A percentile compares a stretch with the other conserved stretches of the same genome.
Conservation (phyloP, 495 filamentous ascomycete genomes). For the Xylaria cubensis region DNA sequence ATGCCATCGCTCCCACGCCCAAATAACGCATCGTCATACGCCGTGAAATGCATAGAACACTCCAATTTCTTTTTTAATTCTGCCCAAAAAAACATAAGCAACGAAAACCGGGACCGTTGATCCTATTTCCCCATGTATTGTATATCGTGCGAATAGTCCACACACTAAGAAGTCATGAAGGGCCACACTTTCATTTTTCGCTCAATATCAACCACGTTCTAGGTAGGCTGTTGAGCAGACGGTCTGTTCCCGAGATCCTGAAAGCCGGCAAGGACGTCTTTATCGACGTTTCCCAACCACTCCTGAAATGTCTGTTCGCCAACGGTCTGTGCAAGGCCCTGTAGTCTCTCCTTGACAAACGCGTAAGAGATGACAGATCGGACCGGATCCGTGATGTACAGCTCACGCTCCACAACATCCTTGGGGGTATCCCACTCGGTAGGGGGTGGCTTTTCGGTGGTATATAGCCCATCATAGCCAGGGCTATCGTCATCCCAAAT, state of each 20-base stretch:
- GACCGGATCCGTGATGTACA: conserved; percentile 70
- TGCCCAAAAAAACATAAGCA: not conserved
- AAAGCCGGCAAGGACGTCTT: conserved; percentile 76
- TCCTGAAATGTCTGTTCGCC: conserved; percentile 76
- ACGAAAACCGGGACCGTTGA: not conserved
- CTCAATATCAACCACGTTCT: not conserved
- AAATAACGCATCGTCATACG: conserved; percentile 1
- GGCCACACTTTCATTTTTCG: not conserved
- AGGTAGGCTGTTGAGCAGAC: not conserved
- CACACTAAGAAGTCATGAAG: not conserved
- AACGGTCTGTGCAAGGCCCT: conserved; percentile 71
- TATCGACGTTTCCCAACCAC: conserved; percentile 89
- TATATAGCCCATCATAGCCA: conserved; percentile 58
- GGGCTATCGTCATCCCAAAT: conserved; percentile 40
- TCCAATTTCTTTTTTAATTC: not conserved
- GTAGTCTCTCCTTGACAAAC: conserved; percentile 72
- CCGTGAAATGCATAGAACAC: conserved; percentile 3
- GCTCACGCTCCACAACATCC: conserved; percentile 51
- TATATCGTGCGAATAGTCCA: not conserved
- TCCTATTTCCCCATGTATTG: not conserved
- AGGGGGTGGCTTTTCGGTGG: conserved; percentile 71
- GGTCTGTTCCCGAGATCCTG: conserved; percentile 29
- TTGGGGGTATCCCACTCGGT: conserved; percentile 74
- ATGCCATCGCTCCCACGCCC: not conserved
- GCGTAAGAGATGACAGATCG: conserved; percentile 71